phyloP scores from a whole-genome alignment of 495 filamentous ascomycete genomes.

The Penicillium antarcticum region DNA sequence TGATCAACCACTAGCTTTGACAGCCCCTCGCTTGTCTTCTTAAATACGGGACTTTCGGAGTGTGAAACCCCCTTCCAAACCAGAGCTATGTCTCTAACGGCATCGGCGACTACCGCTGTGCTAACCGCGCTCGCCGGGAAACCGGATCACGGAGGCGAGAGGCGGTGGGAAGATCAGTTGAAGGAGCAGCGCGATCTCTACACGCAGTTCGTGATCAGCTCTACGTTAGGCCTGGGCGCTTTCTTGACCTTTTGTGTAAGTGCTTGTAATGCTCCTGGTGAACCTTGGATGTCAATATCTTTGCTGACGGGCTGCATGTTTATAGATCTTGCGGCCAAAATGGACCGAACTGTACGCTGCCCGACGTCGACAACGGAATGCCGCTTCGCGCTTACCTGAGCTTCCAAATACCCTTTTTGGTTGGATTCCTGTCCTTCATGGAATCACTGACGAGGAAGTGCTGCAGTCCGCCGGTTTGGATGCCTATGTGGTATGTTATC shows the following conservation, averaged over 20 bases:
- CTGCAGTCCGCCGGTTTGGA: conserved; percentile 89
- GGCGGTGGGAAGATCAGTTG: conserved; percentile 34
- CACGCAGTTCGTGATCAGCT: conserved; percentile 59
- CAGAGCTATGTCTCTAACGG: conserved; percentile 32
- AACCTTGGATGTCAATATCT: not conserved
- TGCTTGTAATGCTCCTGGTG: not conserved
- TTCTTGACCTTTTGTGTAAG: conserved; percentile 65
- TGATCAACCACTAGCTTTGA: conserved; percentile 12
- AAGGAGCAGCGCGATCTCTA: conserved; percentile 48
- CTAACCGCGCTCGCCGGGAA: conserved; percentile 20
- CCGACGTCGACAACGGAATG: conserved; percentile 65
- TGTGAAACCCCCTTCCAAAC: not conserved
- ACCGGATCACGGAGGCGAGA: conserved; percentile 18
- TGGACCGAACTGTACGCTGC: conserved; percentile 94
- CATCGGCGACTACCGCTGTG: conserved; percentile 25
- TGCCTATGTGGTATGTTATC: conserved; percentile 76
- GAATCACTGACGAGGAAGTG: conserved; percentile 83
- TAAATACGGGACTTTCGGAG: not conserved
- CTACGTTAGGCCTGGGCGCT: conserved; percentile 52
- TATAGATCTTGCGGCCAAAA: conserved; percentile 74
- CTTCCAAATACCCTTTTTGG: conserved; percentile 86
- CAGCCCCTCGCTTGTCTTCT: conserved; percentile 5
- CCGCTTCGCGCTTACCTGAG: conserved; percentile 71
- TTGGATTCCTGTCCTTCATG: conserved; percentile 90
- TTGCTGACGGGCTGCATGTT: not conserved